Evolutionary conservation across 2,329 filamentous ascomycete species (phyloP).

Genomic region (Aspergillus sp.): DNA sequence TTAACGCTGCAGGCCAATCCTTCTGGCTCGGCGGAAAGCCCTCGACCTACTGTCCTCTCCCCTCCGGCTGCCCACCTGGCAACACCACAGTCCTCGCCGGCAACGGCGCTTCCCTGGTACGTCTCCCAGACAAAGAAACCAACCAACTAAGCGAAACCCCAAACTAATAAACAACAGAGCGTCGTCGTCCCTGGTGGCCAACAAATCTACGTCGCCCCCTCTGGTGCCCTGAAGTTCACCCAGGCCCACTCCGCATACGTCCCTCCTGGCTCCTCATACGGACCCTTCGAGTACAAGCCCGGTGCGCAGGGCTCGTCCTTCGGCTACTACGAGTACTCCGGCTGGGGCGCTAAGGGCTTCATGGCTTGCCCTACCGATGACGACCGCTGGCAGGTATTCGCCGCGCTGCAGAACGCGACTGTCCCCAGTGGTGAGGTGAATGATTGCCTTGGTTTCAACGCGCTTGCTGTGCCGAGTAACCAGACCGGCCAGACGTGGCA

Average conservation of each 20-base stretch:
- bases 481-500: slow-evolving; percentile 40
- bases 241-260: slow-evolving; percentile 55
- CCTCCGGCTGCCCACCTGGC: slow-evolving; percentile 46
- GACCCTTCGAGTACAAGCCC: slow-evolving; percentile 49
- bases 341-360: slow-evolving; percentile 40
- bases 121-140: slow-evolving; percentile 1
- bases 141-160: neutral
- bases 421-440: slow-evolving; percentile 39
- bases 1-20: slow-evolving; percentile 49
- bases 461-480: slow-evolving; percentile 31
- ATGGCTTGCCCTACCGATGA: slow-evolving; percentile 44
- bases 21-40: slow-evolving; percentile 54
- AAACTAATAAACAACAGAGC: slow-evolving; percentile 29
- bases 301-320: slow-evolving; percentile 25
- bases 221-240: slow-evolving; percentile 59
- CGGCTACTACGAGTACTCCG: slow-evolving; percentile 32
- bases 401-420: slow-evolving; percentile 39
- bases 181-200: slow-evolving; percentile 65
- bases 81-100: slow-evolving; percentile 49
- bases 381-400: slow-evolving; percentile 44
- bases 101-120: slow-evolving; percentile 38
- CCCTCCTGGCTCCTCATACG: slow-evolving; percentile 52
- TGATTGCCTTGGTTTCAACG: slow-evolving; percentile 43
- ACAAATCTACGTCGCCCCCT: slow-evolving; percentile 56
- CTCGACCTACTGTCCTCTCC: slow-evolving; percentile 51